phyloP scores from a whole-genome alignment of 768 basidiomycete species.

The Jaapia argillacea region DNA sequence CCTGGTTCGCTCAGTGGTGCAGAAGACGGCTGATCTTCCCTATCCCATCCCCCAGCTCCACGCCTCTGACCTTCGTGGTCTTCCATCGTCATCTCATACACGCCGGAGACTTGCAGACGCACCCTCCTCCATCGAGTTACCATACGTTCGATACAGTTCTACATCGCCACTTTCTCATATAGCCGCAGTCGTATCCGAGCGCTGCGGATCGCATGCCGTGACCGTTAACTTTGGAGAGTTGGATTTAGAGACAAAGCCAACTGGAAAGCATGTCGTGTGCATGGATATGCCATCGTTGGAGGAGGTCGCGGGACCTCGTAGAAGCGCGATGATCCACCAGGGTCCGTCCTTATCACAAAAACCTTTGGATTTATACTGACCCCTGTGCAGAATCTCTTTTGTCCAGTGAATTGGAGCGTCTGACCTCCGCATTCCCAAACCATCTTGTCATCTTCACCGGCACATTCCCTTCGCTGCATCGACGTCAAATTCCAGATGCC shows the following conservation, averaged over 20 bases:
- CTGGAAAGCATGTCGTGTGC: constrained; percentile 48
- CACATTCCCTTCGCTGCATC: constrained; percentile 26
- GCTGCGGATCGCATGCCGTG: constrained; percentile 43
- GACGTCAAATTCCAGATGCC: constrained; percentile 6
- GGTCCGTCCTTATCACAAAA: background rate
- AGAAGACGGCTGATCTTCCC: background rate
- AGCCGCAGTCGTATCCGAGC: constrained; percentile 33
- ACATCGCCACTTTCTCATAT: constrained; percentile 22
- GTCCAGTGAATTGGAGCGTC: constrained; percentile 34
- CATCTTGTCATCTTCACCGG: constrained; percentile 64
- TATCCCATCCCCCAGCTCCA: constrained; percentile 41
- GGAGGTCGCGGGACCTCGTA: constrained; percentile 36
- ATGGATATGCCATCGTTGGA: constrained; percentile 43
- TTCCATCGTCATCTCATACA: constrained; percentile 42
- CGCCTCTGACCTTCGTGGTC: constrained; percentile 62
- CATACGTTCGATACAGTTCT: constrained; percentile 34
- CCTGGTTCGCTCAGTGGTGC: background rate
- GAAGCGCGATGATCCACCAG: background rate
- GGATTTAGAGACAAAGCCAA: constrained; percentile 17
- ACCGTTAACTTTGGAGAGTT: constrained; percentile 25
- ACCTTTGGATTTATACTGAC: constrained; percentile 2
- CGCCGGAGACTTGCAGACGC: constrained; percentile 36
- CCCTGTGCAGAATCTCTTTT: constrained; percentile 31
- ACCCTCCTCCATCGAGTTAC: constrained; percentile 48
- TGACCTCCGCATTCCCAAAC: constrained; percentile 41